Conservation (phyloP, 176 grass and related monocot species). For the Saccharum officinarum region DNA sequence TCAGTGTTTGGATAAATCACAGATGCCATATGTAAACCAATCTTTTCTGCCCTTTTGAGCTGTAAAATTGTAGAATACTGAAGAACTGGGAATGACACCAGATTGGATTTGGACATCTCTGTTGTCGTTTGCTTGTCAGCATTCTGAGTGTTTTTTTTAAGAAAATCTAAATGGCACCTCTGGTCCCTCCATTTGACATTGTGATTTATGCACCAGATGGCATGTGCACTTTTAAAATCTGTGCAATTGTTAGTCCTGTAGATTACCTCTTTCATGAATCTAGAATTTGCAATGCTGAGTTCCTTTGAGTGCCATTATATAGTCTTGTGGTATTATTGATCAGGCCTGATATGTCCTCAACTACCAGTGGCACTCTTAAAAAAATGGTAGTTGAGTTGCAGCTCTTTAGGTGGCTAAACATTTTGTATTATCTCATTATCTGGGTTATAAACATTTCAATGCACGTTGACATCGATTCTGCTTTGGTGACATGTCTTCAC, state of each 20-base stretch:
- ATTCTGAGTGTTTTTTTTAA: background rate
- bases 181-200: background rate
- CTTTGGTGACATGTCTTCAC: background rate
- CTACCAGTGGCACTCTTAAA: background rate
- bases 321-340: background rate
- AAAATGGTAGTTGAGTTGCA: background rate
- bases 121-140: background rate
- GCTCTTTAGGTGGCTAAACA: background rate
- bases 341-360: slow-evolving; percentile 1
- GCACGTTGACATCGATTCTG: background rate
- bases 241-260: slow-evolving; percentile 17
- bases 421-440: background rate
- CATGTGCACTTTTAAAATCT: background rate
- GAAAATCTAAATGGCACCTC: background rate
- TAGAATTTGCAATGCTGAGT: background rate
- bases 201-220: background rate
- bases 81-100: background rate
- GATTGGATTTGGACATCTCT: background rate
- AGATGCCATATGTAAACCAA: background rate
- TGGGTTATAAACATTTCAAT: background rate
- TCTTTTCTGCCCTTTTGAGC: background rate
- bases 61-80: background rate
- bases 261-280: background rate
- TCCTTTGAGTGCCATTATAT: background rate
- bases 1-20: background rate